These are phyloP conservation scores for Carallia brachiata DNA, from an alignment of 345 rosid genomes.

Conservation along the genomic window DNA sequence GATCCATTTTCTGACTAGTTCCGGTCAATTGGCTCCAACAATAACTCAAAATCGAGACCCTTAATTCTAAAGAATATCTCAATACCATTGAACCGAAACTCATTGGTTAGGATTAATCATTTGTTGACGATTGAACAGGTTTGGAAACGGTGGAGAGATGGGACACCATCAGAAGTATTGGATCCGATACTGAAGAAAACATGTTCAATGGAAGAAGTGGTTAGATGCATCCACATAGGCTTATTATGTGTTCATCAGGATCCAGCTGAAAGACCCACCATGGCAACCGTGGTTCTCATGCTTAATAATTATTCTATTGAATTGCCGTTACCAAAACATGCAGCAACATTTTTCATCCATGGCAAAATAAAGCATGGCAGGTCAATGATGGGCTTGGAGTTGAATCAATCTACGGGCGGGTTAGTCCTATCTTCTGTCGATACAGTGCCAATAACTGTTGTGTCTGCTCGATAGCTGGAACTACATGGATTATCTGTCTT, in stretches of 20 bases:
- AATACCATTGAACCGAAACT: neutral
- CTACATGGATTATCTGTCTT: too few species aligned
- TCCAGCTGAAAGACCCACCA: slow-evolving; percentile 4
- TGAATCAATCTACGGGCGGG: too few species aligned
- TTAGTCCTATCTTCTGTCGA: too few species aligned
- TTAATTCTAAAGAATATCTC: too few species aligned
- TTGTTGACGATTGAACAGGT: neutral
- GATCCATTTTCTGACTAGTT: too few species aligned
- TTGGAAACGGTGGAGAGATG: neutral
- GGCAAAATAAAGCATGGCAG: neutral
- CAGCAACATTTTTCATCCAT: neutral
- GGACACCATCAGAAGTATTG: neutral
- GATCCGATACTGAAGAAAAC: neutral
- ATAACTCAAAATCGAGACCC: too few species aligned
- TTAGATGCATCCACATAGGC: slow-evolving; percentile 8
- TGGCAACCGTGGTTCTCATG: neutral
- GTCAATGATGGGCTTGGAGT: too few species aligned
- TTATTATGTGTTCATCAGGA: slow-evolving; percentile 9
- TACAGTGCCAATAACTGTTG: too few species aligned
- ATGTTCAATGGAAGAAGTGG: neutral
- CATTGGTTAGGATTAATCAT: neutral
- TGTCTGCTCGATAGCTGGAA: too few species aligned
- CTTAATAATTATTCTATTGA: neutral
- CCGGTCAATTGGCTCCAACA: too few species aligned
- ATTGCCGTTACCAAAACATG: neutral